Percentiles rank a stretch among this genome's conserved stretches.
Evolutionary conservation across 345 rosid species (phyloP).

Genomic region (Lenwebbia sp.): DNA sequence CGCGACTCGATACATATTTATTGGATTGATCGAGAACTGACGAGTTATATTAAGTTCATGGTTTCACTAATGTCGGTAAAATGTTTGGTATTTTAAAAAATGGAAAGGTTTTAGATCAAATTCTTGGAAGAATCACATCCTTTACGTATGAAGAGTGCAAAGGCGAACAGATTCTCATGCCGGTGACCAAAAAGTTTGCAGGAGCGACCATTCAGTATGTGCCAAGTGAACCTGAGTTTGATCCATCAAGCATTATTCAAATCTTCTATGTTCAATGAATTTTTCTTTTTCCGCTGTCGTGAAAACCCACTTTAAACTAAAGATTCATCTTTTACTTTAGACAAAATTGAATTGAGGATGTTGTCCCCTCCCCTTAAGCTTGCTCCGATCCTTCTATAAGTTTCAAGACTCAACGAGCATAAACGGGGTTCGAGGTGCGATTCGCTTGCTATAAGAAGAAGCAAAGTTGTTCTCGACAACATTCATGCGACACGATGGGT

Average conservation of each 20-base stretch:
- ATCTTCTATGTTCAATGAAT: not conserved
- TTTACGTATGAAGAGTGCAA: not conserved
- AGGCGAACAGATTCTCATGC: not conserved
- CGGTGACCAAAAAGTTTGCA: not conserved
- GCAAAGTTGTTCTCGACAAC: not conserved
- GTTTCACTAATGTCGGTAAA: not conserved
- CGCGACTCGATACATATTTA: not conserved
- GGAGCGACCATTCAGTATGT: not conserved
- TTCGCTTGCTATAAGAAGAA: not conserved
- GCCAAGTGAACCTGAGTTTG: not conserved
- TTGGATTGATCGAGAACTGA: not conserved
- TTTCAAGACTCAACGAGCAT: not conserved
- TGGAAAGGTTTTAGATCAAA: not conserved
- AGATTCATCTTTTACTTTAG: not conserved
- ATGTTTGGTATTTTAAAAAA: not conserved
- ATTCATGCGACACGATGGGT: not conserved
- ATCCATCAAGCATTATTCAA: not conserved
- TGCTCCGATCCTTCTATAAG: not conserved
- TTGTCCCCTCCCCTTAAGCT: not conserved
- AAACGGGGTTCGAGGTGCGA: not conserved
- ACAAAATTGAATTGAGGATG: not conserved
- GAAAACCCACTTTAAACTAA: not conserved
- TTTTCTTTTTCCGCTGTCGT: not conserved
- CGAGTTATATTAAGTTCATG: not conserved
- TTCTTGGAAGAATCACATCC: not conserved